Conservation (phyloP, 805 yeast genomes). For the Metschnikowia dekortorum region DNA sequence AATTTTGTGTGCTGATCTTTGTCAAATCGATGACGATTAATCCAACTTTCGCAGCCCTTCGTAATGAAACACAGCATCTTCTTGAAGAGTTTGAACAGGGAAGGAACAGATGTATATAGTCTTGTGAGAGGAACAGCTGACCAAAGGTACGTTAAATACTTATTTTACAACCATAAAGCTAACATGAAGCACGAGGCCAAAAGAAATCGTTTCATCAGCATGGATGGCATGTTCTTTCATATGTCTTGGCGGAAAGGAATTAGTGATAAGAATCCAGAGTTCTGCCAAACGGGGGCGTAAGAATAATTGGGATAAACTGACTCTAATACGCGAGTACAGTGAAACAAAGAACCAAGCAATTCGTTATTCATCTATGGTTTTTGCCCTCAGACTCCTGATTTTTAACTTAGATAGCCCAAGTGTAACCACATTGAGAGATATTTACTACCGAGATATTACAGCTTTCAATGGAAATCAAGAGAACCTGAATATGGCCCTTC, state of each 20-base stretch:
- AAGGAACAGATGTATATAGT: neutral
- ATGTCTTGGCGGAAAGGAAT: slow-evolving; percentile 1
- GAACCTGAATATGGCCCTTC: slow-evolving; percentile 9
- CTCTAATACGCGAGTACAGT: slow-evolving; percentile 7
- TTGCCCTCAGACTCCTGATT: slow-evolving; percentile 8
- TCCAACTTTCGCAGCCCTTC: neutral
- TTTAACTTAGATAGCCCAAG: slow-evolving; percentile 5
- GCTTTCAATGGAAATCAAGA: slow-evolving; percentile 14
- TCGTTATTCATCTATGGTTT: slow-evolving; percentile 8
- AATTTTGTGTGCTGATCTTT: neutral
- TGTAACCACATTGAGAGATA: slow-evolving; percentile 13
- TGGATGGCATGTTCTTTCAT: neutral
- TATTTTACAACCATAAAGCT: neutral
- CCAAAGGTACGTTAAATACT: neutral
- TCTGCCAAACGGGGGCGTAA: neutral
- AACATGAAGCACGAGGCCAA: neutral
- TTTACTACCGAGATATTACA: slow-evolving; percentile 14
- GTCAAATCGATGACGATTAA: neutral
- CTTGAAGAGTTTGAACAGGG: neutral
- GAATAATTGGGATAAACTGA: neutral
- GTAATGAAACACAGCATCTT: neutral
- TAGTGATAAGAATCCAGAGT: neutral
- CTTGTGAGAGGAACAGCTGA: neutral
- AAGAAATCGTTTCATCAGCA: neutral
- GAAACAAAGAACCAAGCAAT: slow-evolving; percentile 8